A percentile compares a stretch with the other conserved stretches of the same genome.
Conservation (phyloP, 768 basidiomycete genomes). For the Panus rudis region DNA sequence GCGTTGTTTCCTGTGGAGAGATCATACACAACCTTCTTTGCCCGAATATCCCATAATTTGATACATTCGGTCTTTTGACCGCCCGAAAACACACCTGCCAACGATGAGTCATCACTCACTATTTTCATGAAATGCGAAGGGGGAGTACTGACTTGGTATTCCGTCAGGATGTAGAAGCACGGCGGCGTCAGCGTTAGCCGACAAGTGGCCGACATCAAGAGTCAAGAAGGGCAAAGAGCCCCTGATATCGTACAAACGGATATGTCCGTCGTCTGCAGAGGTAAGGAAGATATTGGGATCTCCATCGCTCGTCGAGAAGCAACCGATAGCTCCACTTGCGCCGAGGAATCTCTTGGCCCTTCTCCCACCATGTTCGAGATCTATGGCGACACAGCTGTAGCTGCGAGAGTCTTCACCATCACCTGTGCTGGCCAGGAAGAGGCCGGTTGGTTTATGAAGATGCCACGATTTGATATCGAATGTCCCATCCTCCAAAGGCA, state of each 20-base stretch:
- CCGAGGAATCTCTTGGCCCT: constrained; percentile 29
- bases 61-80: constrained; percentile 24
- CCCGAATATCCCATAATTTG: constrained; percentile 38
- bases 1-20: constrained; percentile 38
- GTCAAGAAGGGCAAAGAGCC: constrained; percentile 30
- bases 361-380: constrained; percentile 31
- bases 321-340: constrained; percentile 26
- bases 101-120: constrained; percentile 4
- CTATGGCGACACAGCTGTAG: constrained; percentile 18
- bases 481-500: not conserved
- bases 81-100: constrained; percentile 25
- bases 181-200: no score
- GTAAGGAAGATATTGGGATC: constrained; percentile 34
- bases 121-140: not conserved
- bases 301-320: constrained; percentile 27
- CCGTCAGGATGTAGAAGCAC: constrained; percentile 31
- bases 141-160: constrained; percentile 25
- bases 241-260: constrained; percentile 33
- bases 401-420: constrained; percentile 6
- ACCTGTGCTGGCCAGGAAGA: constrained; percentile 20
- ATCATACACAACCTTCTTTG: constrained; percentile 30
- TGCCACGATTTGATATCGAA: not conserved
- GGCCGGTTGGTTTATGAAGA: constrained; percentile 6
- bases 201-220: constrained; percentile 16
- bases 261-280: constrained; percentile 30